Evolutionary conservation across 1,284 basidiomycete species (phyloP).

Genomic region (Sporisorium sorghi): DNA sequence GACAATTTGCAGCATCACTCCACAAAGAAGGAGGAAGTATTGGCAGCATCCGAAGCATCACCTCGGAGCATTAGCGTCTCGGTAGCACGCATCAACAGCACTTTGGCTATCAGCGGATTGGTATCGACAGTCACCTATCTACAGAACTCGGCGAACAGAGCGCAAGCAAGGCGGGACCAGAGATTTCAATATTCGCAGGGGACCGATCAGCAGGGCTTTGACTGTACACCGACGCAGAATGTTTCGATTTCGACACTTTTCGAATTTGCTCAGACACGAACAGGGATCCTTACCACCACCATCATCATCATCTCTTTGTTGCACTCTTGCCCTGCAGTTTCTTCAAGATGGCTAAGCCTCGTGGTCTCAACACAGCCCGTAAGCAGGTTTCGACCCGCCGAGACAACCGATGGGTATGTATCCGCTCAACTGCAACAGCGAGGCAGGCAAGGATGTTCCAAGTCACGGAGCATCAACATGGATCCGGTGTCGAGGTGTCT

Average conservation of each 20-base stretch:
- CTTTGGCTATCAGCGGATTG: background rate
- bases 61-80: background rate
- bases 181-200: background rate
- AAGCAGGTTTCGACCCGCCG: conserved; percentile 95
- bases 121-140: background rate
- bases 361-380: conserved; percentile 98
- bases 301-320: conserved; percentile 7
- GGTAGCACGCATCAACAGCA: background rate
- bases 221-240: conserved; percentile 12
- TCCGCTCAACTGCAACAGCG: background rate
- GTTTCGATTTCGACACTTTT: background rate
- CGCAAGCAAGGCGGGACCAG: background rate
- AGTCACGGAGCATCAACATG: background rate
- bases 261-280: background rate
- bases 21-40: background rate
- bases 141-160: background rate
- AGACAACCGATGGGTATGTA: conserved; percentile 87
- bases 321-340: conserved; percentile 25
- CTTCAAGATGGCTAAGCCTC: conserved; percentile 77
- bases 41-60: background rate
- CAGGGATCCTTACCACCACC: conserved; percentile 18
- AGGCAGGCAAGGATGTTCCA: conserved; percentile 1
- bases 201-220: conserved; percentile 10
- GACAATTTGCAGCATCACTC: background rate
- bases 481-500: too few species aligned